A percentile compares a stretch with the other conserved stretches of the same genome.
Conservation (phyloP, 2,329 filamentous ascomycete species). For the Fusarium palustre region DNA sequence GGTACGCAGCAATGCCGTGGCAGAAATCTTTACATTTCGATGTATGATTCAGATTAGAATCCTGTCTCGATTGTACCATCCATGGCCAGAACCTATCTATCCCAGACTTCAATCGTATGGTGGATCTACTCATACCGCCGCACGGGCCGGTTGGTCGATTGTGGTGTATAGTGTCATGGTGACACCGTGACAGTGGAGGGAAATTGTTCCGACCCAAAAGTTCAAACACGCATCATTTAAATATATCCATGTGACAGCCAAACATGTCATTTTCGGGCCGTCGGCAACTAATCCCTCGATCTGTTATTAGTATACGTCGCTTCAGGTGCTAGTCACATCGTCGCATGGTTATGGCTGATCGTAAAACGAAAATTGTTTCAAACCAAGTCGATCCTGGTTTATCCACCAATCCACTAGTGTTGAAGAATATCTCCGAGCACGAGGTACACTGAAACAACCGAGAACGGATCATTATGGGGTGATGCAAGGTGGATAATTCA, state of each 20-base stretch:
- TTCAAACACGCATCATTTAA: background rate
- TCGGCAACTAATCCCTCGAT: background rate
- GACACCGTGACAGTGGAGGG: background rate
- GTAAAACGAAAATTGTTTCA: slow-evolving; percentile 13
- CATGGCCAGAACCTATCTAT: background rate
- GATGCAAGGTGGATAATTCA: background rate
- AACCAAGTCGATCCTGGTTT: background rate
- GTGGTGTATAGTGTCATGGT: no score
- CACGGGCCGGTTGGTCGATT: background rate
- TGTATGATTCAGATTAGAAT: no score
- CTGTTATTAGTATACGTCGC: background rate
- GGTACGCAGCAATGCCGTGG: background rate
- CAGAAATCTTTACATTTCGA: no score
- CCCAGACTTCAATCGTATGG: background rate
- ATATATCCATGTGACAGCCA: background rate
- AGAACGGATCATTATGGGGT: background rate
- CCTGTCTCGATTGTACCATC: no score
- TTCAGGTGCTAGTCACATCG: background rate
- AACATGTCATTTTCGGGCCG: background rate
- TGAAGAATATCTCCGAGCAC: fast-evolving
- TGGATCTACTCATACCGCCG: no score
- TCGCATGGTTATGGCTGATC: background rate
- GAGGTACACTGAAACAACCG: slow-evolving; percentile 8
- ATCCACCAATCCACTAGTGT: slow-evolving; percentile 11
- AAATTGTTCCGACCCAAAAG: background rate